phyloP scores from a whole-genome alignment of 2,329 filamentous ascomycete species.

The Scytalidium sp. region DNA sequence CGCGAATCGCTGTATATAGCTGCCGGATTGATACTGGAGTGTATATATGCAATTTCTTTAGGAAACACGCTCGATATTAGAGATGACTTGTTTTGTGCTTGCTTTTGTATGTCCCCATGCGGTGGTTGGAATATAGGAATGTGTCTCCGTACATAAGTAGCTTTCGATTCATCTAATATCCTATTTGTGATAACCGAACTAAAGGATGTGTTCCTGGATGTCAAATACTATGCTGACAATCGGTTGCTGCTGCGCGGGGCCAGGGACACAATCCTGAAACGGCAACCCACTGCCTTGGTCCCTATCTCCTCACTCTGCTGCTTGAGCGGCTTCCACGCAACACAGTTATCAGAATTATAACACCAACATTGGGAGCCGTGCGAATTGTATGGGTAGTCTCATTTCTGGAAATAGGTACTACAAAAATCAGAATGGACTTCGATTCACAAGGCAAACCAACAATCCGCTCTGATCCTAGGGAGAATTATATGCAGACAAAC shows the following conservation, averaged over 20 bases:
- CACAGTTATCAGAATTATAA: constrained; percentile 9
- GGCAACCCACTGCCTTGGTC: constrained; percentile 16
- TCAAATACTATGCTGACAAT: background rate
- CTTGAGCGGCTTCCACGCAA: constrained; percentile 15
- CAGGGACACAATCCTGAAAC: constrained; percentile 19
- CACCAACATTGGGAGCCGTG: constrained; percentile 16
- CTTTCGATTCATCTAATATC: background rate
- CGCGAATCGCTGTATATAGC: no score
- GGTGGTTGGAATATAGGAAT: no score
- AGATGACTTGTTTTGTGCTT: no score
- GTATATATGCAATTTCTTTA: no score
- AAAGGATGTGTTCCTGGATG: background rate
- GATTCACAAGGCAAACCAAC: constrained; percentile 18
- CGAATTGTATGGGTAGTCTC: constrained; percentile 26
- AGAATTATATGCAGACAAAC: constrained; percentile 34
- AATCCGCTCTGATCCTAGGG: constrained; percentile 14
- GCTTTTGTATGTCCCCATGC: no score
- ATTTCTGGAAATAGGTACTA: constrained; percentile 9
- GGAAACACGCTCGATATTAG: no score
- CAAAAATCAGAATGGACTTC: constrained; percentile 19
- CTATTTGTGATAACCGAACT: background rate
- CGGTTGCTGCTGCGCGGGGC: constrained; percentile 11
- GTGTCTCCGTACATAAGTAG: no score
- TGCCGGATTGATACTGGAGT: no score
- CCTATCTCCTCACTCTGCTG: constrained; percentile 17